Conservation (phyloP, 345 rosid species). For the Brassica cretica region DNA sequence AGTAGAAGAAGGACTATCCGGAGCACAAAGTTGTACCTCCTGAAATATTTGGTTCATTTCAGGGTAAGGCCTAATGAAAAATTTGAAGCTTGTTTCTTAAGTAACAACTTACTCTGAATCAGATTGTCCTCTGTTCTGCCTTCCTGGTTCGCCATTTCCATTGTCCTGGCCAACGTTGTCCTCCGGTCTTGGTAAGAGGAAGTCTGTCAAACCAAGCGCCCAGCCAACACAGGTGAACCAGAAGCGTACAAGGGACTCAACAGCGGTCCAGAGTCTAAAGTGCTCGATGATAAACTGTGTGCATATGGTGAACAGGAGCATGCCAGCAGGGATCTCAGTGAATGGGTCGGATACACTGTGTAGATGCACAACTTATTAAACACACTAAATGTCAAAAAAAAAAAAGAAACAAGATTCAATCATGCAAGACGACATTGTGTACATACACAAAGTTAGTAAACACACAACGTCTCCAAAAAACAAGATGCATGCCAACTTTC, state of each 20-base stretch:
- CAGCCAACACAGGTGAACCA: slow-evolving; percentile 95
- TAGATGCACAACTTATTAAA: slow-evolving; percentile 12
- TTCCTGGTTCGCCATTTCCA: slow-evolving; percentile 68
- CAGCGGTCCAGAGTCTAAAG: slow-evolving; percentile 83
- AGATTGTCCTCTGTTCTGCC: slow-evolving; percentile 72
- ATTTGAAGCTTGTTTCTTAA: slow-evolving; percentile 4
- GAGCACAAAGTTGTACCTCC: slow-evolving; percentile 85
- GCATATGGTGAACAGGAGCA: slow-evolving; percentile 97
- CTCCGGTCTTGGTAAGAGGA: slow-evolving; percentile 78
- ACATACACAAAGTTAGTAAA: too few species aligned
- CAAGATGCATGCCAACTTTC: slow-evolving; percentile 23
- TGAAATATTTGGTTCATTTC: slow-evolving; percentile 26
- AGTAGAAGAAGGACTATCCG: slow-evolving; percentile 81
- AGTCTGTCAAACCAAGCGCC: slow-evolving; percentile 89
- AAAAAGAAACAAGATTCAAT: too few species aligned
- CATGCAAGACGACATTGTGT: too few species aligned
- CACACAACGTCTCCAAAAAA: not conserved
- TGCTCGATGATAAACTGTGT: slow-evolving; percentile 92
- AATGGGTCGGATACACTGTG: slow-evolving; percentile 95
- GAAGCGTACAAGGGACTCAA: slow-evolving; percentile 82
- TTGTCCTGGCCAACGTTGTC: slow-evolving; percentile 74
- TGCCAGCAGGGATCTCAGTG: slow-evolving; percentile 97
- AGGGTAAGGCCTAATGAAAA: slow-evolving; percentile 10
- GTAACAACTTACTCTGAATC: slow-evolving; percentile 79
- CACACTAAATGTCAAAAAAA: not conserved